A percentile compares a stretch with the other conserved stretches of the same genome.
These are phyloP conservation scores for Syncephalastrum sp. DNA, from an alignment of 371 early-diverging fungal species.

Conservation along the genomic window DNA sequence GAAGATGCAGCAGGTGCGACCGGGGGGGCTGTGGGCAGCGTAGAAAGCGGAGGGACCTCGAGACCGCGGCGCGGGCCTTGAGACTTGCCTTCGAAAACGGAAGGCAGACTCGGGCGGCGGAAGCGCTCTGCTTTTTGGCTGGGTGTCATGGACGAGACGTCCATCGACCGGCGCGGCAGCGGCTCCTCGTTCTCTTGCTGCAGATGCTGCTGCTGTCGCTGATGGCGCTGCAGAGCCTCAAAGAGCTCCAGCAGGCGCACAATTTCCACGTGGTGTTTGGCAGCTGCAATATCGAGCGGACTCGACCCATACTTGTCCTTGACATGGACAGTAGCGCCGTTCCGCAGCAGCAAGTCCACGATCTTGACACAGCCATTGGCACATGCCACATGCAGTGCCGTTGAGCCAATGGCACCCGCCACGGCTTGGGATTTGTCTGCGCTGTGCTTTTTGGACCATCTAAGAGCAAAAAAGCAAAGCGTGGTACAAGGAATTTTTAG, in stretches of 20 bases:
- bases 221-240: conserved; percentile 10
- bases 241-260: conserved; percentile 30
- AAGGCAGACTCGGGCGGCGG: conserved; percentile 33
- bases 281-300: conserved; percentile 58
- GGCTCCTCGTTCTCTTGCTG: conserved; percentile 4
- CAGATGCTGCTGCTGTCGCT: conserved; percentile 2
- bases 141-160: conserved; percentile 14
- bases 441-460: conserved; percentile 35
- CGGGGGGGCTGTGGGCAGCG: conserved; percentile 12
- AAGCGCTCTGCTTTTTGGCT: conserved; percentile 24
- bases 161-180: conserved; percentile 13
- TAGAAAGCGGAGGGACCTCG: conserved; percentile 22
- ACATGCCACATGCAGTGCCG: conserved; percentile 75
- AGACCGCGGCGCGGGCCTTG: conserved; percentile 17
- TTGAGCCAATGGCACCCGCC: conserved; percentile 61
- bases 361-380: conserved; percentile 65
- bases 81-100: conserved; percentile 28
- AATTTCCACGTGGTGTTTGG: conserved; percentile 57
- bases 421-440: conserved; percentile 33
- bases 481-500: conserved; percentile 1
- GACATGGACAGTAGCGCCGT: conserved; percentile 59
- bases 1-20: too few relatives aligned
- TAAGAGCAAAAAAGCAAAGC: conserved; percentile 1
- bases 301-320: conserved; percentile 67
- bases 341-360: conserved; percentile 59